Conservation (phyloP, 495 filamentous ascomycete species). For the Endocarpon pusillum region DNA sequence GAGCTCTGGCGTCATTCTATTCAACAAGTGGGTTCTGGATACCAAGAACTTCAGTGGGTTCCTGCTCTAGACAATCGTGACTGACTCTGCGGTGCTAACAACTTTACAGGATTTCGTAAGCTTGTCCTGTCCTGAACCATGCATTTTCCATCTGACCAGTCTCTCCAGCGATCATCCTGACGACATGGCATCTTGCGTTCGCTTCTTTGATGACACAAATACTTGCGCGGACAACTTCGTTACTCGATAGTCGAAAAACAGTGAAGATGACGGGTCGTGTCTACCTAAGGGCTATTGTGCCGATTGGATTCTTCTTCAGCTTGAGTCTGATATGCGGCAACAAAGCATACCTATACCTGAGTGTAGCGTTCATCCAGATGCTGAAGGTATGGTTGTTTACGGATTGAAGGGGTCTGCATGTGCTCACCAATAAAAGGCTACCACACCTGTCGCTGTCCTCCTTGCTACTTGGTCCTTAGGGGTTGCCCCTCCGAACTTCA, state of each 20-base stretch:
- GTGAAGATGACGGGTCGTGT: slow-evolving; percentile 90
- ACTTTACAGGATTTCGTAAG: slow-evolving; percentile 24
- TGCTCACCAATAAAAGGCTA: slow-evolving; percentile 39
- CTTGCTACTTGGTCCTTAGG: slow-evolving; percentile 70
- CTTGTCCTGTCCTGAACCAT: not conserved
- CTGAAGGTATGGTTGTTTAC: slow-evolving; percentile 48
- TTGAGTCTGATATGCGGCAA: slow-evolving; percentile 90
- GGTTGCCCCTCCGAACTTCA: slow-evolving; percentile 58
- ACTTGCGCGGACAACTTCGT: slow-evolving; percentile 63
- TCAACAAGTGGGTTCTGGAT: slow-evolving; percentile 97
- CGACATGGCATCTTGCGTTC: slow-evolving; percentile 83
- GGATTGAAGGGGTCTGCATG: slow-evolving; percentile 5
- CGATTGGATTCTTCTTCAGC: slow-evolving; percentile 86
- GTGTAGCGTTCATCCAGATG: slow-evolving; percentile 95
- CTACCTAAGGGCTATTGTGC: slow-evolving; percentile 79
- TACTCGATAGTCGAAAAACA: slow-evolving; percentile 77
- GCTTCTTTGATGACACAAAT: slow-evolving; percentile 83
- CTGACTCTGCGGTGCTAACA: too few relatives aligned
- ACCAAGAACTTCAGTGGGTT: slow-evolving; percentile 67
- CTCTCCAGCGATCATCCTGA: slow-evolving; percentile 47
- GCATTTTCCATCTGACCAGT: slow-evolving; percentile 9
- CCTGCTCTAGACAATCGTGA: too few relatives aligned
- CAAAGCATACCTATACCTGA: slow-evolving; percentile 80
- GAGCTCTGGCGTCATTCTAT: slow-evolving; percentile 86
- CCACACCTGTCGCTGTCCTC: slow-evolving; percentile 78